phyloP scores from a whole-genome alignment of 176 grass and related monocot genomes.

The Aegilops umbellulata region DNA sequence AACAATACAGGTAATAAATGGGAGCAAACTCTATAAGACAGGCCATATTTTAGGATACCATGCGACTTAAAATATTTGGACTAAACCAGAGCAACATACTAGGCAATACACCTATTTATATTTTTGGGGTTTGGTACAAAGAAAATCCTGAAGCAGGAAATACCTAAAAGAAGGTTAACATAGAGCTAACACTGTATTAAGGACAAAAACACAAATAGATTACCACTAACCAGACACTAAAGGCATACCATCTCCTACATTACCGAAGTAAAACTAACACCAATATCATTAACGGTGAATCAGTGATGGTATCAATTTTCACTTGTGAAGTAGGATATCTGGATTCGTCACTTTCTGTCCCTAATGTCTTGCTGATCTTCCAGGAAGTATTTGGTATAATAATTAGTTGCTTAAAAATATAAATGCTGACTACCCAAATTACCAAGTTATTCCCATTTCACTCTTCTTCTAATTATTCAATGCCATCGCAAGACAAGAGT shows the following conservation, averaged over 20 bases:
- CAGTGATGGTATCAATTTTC: not conserved
- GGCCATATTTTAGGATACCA: not conserved
- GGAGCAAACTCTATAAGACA: not conserved
- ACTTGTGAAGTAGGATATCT: not conserved
- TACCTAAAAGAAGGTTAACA: not conserved
- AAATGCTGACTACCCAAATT: not conserved
- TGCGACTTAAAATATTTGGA: not conserved
- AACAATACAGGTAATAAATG: not conserved
- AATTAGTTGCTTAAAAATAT: not conserved
- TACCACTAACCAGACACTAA: not conserved
- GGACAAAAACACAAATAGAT: not conserved
- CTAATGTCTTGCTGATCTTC: not conserved
- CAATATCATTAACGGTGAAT: not conserved
- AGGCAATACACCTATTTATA: not conserved
- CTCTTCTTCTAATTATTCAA: not conserved
- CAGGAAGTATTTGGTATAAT: not conserved
- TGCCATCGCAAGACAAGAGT: not conserved
- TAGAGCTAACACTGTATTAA: not conserved
- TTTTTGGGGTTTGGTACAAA: not conserved
- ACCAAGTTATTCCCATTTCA: not conserved
- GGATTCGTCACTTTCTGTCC: not conserved
- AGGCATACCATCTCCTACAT: not conserved
- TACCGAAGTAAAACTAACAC: not conserved
- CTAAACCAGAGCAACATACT: not conserved
- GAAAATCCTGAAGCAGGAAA: not conserved